Evolutionary conservation across 2,329 filamentous ascomycete genomes (phyloP).

Genomic region (Neonectria coccinea): DNA sequence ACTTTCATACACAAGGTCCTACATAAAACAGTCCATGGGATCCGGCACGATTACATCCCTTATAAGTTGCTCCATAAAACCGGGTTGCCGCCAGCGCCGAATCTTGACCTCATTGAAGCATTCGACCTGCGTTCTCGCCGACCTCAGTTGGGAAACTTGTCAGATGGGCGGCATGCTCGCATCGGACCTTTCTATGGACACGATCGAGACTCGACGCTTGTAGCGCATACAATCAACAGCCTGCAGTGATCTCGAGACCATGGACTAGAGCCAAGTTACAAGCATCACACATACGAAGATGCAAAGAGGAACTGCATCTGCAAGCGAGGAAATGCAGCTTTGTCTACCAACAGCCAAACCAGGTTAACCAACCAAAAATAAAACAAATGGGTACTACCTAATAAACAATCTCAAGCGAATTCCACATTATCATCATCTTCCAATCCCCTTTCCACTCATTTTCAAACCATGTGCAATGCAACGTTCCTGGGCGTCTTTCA

Average conservation of each 20-base stretch:
- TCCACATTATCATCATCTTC: constrained; percentile 29
- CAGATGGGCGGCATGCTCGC: neutral
- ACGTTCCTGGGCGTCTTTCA: constrained; percentile 1
- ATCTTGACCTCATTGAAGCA: neutral
- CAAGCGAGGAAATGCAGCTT: constrained; percentile 4
- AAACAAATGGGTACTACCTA: constrained; percentile 11
- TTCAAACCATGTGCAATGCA: constrained; percentile 5
- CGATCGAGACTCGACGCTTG: neutral
- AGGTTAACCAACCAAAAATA: neutral
- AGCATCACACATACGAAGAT: neutral
- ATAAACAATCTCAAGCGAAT: constrained; percentile 9
- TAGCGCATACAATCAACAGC: neutral
- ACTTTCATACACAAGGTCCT: neutral
- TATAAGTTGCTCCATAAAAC: neutral
- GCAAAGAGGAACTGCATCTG: neutral
- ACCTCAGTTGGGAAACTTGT: neutral
- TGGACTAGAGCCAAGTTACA: neutral
- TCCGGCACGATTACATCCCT: neutral
- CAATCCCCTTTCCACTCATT: constrained; percentile 1
- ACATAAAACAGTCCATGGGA: neutral
- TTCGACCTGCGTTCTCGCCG: neutral
- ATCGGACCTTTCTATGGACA: neutral
- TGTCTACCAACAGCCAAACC: constrained; percentile 17
- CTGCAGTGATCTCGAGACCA: neutral
- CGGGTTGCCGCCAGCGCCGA: neutral